Evolutionary conservation across 2,329 filamentous ascomycete species (phyloP), one percentile per base, ranked within the genome.

Genomic region (Fusarium poae): DNA sequence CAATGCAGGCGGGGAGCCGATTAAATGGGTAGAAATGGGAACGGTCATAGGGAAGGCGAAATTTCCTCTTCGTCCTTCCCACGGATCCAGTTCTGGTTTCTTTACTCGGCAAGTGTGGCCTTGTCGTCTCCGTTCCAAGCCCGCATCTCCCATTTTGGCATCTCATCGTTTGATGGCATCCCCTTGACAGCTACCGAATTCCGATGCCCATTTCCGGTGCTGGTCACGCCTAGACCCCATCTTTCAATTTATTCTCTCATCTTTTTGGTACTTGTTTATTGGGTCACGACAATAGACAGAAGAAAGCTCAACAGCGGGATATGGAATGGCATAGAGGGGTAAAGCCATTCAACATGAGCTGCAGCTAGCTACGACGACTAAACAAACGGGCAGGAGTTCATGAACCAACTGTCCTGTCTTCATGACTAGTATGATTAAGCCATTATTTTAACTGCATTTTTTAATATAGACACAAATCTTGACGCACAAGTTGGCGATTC

Each of bases 281-380:
- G 39, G 52, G 53, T 58, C 40, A 71, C 54, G 58, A 72, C 45
- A 46, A 73, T 63, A 59, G 32, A 70, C n/a, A 61, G 71, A 61
- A 57, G 61, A 68, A 65, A 73, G 68, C 70, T 73, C 71, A 74
- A 73, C 62, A 64, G 44, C 58, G 58, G 43, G 44, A 66, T 57
- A 53, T 52, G 58, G 69, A 74, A 73, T 70, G 73, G 69, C 72
- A 70, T 66, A 57, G 54, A 59, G 48, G 56, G 55, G 34, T 58
- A 62, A 68, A 74, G 71, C 63, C 75, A 77, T 77, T 78, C 75
- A 76, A 78, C 77, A 77, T 78, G 77, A 75, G 76, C 76, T 77
- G 75, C 58, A 67, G 64, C 59, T 62, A 68, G 58, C 65, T 67
- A 68, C 65, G 60, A 52, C 57, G 44, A 44, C 44, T 44, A 48